Base-by-base conservation (phyloP, 2,329 filamentous ascomycete species). In the Raffaelea arxii region DNA sequence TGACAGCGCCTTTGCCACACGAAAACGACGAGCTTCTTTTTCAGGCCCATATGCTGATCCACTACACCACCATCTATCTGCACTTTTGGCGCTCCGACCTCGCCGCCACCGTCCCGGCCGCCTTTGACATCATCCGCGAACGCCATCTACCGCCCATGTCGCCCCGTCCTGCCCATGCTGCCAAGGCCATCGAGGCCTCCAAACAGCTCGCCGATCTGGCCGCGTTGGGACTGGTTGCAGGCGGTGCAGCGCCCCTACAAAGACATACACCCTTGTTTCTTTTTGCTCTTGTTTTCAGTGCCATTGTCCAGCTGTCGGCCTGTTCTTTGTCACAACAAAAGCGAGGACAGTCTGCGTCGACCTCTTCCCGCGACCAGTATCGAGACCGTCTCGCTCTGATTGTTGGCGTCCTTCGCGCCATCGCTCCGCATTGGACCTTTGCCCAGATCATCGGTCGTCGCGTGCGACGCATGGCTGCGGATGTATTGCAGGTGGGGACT, bases 11-110 rank as follows among this genome's bases (percentile, higher is more conserved):
- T 16, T 82, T 82, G 59, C 66, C 68, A 43, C 69, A 77, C 39
- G 62, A 79, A 10, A 66, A 82, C 42, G 69, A 85, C 55, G 77
- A 83, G 54, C 71, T 84, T 62, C 68, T 84, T 48, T 84, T 84
- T 61, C 78, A 82, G 58, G 80, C 79, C 3, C 75, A 78, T 49
- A 80, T 82, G 72, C 74, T 82, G 39, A 41, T 43, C 41, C 19
- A 25, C 9, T 50, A 50, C 24, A 32, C 41, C 41, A 40, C 25
- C 19, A 19, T 47, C 19, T 35, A 39, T 10, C 41, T 47, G 27
- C 46, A 47, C 41, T 44, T 40, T 25, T 40, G 40, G n/a, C 40
- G 41, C 24, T 43, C 40, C 40, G 46, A 39, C 32, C 40, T 47
- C 2, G 41, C 40, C 14, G 24, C 25, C 6, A 40, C 41, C 4